A percentile compares a stretch with the other conserved stretches of the same genome.
phyloP scores from a whole-genome alignment of 208 protist species.

The Trypanosoma melophagium region DNA sequence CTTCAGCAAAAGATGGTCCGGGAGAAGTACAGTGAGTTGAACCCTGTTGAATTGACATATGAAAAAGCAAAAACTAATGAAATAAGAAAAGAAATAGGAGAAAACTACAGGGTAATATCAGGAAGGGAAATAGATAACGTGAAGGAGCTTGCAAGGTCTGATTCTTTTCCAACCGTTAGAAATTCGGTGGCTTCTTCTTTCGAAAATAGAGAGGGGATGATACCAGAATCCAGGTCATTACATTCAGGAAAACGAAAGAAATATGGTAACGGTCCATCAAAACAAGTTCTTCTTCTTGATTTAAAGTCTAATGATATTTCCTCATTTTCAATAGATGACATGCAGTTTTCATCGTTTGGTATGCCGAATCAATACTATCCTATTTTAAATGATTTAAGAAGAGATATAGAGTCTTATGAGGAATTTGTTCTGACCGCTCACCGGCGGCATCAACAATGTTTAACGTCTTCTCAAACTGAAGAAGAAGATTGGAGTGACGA shows the following conservation, averaged over 20 bases:
- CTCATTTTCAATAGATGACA: not conserved
- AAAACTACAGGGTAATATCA: not conserved
- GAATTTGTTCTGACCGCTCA: conserved; percentile 14
- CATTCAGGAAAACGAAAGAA: not conserved
- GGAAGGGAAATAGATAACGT: not conserved
- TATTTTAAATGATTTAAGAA: conserved; percentile 23
- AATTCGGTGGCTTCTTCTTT: not conserved
- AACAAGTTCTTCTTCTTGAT: not conserved
- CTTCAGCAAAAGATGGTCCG: conserved; percentile 28
- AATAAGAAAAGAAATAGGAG: not conserved
- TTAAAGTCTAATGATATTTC: not conserved
- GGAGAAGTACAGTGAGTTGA: conserved; percentile 10
- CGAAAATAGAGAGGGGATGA: not conserved
- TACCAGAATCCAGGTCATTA: not conserved
- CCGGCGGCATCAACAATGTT: conserved; percentile 13
- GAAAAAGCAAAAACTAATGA: not conserved
- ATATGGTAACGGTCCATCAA: not conserved
- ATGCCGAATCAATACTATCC: conserved; percentile 2
- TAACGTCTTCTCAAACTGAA: conserved; percentile 4
- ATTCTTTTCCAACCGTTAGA: not conserved
- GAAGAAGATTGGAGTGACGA: not conserved
- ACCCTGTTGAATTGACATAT: not conserved
- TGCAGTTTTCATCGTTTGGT: not conserved
- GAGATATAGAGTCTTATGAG: conserved; percentile 26
- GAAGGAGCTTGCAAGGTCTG: not conserved